Percentiles rank a stretch among this genome's conserved stretches.
Conservation (phyloP, 2,329 filamentous ascomycete species). For the Cladophialophora chaetospira region DNA sequence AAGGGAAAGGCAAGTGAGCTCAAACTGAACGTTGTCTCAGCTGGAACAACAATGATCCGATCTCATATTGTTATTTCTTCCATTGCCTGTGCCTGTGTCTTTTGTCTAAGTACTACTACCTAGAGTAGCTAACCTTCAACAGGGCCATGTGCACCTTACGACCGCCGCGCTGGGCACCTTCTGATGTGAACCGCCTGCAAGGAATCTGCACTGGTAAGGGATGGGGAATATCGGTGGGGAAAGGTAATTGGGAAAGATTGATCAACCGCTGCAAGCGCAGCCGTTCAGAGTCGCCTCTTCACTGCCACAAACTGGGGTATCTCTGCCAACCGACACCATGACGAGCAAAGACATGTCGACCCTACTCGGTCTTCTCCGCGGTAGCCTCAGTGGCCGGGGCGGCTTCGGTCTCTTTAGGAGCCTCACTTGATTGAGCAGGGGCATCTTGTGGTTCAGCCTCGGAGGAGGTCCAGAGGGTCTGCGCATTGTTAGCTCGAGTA, state of each 20-base stretch:
- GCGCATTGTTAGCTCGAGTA: constrained; percentile 35
- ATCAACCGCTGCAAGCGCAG: constrained; percentile 18
- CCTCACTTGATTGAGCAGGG: constrained; percentile 31
- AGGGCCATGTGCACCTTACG: constrained; percentile 9
- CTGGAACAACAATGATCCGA: constrained; percentile 18
- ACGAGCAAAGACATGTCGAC: constrained; percentile 2
- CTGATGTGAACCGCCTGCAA: constrained; percentile 23
- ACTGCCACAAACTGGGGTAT: constrained; percentile 14
- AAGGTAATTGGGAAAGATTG: constrained; percentile 26
- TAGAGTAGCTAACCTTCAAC: constrained; percentile 22
- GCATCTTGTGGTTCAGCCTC: constrained; percentile 81
- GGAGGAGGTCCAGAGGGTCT: constrained; percentile 99
- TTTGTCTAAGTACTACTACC: constrained; percentile 24
- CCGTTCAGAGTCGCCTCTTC: constrained; percentile 15
- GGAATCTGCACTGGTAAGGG: constrained; percentile 18
- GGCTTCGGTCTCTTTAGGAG: constrained; percentile 31
- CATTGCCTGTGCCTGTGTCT: constrained; percentile 10
- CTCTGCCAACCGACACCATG: constrained; percentile 12
- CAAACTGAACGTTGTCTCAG: not conserved
- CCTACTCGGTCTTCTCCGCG: constrained; percentile 33
- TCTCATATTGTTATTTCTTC: constrained; percentile 29
- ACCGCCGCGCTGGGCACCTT: constrained; percentile 24
- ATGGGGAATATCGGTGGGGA: constrained; percentile 21
- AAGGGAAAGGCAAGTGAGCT: not conserved
- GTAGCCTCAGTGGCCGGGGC: constrained; percentile 27